A percentile compares a stretch with the other conserved stretches of the same genome.
Conservation (phyloP, 805 yeast genomes). For the Saturnispora silvae region DNA sequence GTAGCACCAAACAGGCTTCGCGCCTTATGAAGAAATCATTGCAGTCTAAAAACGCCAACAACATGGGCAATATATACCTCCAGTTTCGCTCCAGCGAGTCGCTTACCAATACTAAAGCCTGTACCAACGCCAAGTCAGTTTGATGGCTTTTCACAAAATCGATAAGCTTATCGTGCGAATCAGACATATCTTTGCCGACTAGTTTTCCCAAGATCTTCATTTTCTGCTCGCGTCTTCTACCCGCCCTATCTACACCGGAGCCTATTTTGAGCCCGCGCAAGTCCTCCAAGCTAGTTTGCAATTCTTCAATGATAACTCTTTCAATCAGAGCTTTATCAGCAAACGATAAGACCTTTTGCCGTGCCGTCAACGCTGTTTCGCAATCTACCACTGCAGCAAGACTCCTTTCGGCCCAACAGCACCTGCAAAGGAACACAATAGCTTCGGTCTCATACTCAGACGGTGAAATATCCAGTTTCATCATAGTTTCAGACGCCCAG, state of each 20-base stretch:
- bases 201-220: slow-evolving; percentile 10
- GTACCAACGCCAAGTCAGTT: slow-evolving; percentile 6
- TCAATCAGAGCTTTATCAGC: too few species aligned
- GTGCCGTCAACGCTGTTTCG: too few species aligned
- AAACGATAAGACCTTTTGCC: too few species aligned
- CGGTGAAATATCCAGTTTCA: too few species aligned
- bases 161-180: slow-evolving; percentile 13
- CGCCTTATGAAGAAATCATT: slow-evolving; percentile 19
- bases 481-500: too few species aligned
- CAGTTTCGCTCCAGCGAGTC: slow-evolving; percentile 17
- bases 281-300: background rate
- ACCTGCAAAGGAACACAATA: slow-evolving; percentile 1
- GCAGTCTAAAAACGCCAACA: slow-evolving; percentile 22
- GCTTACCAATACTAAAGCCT: background rate
- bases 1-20: slow-evolving; percentile 13
- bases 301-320: background rate
- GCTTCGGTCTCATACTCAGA: background rate
- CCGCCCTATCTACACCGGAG: slow-evolving; percentile 5
- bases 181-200: slow-evolving; percentile 10
- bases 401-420: background rate
- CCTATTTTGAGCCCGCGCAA: slow-evolving; percentile 1
- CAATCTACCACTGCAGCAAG: too few species aligned
- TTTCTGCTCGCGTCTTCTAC: slow-evolving; percentile 3
- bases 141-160: slow-evolving; percentile 14
- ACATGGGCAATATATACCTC: slow-evolving; percentile 19